Evolutionary conservation across 192 early-diverging fungal genomes (phyloP).

Genomic region (Backusella luteola): DNA sequence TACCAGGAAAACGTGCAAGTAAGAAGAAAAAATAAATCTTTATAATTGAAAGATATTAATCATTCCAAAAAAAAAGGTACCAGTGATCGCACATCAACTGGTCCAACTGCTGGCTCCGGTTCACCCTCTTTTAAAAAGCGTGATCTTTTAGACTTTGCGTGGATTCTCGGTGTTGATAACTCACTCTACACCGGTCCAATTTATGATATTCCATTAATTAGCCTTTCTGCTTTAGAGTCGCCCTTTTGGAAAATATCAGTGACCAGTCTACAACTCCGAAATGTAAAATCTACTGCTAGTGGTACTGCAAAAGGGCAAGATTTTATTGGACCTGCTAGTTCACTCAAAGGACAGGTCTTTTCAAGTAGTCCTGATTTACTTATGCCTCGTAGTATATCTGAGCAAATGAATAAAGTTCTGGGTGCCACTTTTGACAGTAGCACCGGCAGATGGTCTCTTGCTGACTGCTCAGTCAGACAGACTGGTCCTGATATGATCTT

Average conservation of each 20-base stretch:
- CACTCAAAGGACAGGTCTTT: not conserved
- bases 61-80: not conserved
- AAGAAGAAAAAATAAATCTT: not conserved
- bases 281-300: not conserved
- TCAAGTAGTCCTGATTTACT: not conserved
- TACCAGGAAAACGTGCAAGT: not conserved
- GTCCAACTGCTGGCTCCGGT: not conserved
- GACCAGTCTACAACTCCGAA: not conserved
- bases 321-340: not conserved
- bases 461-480: not conserved
- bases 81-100: not conserved
- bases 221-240: not conserved
- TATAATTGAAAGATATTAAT: not conserved
- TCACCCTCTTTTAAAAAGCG: not conserved
- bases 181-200: not conserved
- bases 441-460: not conserved
- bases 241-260: not conserved
- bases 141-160: not conserved
- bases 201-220: not conserved
- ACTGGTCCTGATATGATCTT: not conserved
- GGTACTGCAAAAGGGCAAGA: not conserved
- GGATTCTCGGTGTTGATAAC: not conserved
- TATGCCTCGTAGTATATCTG: not conserved
- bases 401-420: not conserved
- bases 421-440: not conserved